Evolutionary conservation across 2,329 filamentous ascomycete species (phyloP).

Genomic region (Hypomyces perniciosus): DNA sequence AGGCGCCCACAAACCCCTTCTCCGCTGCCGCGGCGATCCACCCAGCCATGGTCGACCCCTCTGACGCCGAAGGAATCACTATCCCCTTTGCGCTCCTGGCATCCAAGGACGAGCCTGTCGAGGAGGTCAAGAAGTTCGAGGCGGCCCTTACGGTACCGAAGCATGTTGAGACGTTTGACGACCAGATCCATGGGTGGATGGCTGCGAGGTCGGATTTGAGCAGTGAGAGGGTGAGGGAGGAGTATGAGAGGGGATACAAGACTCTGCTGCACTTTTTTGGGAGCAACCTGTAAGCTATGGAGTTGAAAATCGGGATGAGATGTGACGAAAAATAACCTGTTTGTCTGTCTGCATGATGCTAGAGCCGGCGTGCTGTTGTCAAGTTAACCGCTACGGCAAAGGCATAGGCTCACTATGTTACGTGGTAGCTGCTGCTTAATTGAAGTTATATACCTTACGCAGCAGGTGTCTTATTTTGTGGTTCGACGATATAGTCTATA

Average conservation of each 20-base stretch:
- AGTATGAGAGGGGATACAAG: conserved; percentile 58
- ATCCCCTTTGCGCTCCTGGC: conserved; percentile 59
- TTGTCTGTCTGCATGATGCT: background rate
- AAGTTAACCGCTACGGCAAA: background rate
- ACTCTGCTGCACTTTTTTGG: conserved; percentile 52
- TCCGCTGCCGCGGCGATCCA: conserved; percentile 46
- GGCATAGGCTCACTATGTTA: no score
- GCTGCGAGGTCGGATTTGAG: conserved; percentile 56
- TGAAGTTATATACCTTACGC: no score
- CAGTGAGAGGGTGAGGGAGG: conserved; percentile 51
- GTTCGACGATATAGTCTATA: no score
- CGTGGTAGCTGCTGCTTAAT: no score
- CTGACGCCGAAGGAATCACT: conserved; percentile 54
- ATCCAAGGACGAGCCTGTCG: conserved; percentile 56
- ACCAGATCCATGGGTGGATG: conserved; percentile 72
- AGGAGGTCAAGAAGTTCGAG: conserved; percentile 51
- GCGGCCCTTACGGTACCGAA: conserved; percentile 47
- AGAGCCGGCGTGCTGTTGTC: background rate
- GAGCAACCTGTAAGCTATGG: conserved; percentile 38
- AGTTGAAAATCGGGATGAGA: background rate
- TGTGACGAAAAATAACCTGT: no score
- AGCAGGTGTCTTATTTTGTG: no score
- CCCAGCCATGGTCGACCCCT: conserved; percentile 58
- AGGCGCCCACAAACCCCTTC: conserved; percentile 49
- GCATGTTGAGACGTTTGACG: conserved; percentile 59